Base-by-base conservation (phyloP, 2,329 filamentous ascomycete genomes). In the Fusarium scirpi region DNA sequence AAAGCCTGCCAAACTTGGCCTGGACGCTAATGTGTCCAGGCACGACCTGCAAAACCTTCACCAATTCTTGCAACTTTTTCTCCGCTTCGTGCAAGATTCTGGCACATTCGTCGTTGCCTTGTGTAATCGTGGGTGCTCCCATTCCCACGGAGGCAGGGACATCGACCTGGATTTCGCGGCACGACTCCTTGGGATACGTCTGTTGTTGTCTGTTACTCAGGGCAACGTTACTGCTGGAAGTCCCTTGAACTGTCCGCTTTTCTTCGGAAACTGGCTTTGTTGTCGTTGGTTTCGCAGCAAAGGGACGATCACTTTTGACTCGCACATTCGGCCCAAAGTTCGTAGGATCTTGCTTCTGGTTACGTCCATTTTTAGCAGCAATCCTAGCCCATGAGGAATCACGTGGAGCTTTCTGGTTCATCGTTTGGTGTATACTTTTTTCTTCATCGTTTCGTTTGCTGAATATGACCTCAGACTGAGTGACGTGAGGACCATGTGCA, bases 1-100 rank as follows among this genome's bases (percentile, higher is more conserved):
- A 78, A 11, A 78, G 59, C 5, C 78, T 75, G 3, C 78, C 78
- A 46, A 80, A 76, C 16, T 67, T 67, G 30, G 76, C 59, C 41
- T 74, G 65, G 11, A 79, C 44, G 8, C 60, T 67, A 16, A 78
- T 38, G 10, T 57, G 52, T 2, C 78, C 78, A 9, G 78, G 74
- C 0, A 62, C 64, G 10, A 71, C 38, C 48, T 72, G 68, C 18
- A 79, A 46, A 9, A 76, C 30, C 9, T 58, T 53, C 4, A 74
- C 45, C 20, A 76, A 30, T 3, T 67, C 49, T 9, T 51, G 59
- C 8, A 69, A 38, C 56, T 59, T 49, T 12, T 7, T 30, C 54
- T 74, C 62, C 12, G 66, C 43, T 18, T 66, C 24, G 9, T 52
- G 46, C 7, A 74, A 16, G 18, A 72, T 47, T 32, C 67, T 61